Percentiles rank a stretch among this genome's conserved stretches.
Conservation (phyloP, 768 basidiomycete species). For the Glaciozyma antarctica region DNA sequence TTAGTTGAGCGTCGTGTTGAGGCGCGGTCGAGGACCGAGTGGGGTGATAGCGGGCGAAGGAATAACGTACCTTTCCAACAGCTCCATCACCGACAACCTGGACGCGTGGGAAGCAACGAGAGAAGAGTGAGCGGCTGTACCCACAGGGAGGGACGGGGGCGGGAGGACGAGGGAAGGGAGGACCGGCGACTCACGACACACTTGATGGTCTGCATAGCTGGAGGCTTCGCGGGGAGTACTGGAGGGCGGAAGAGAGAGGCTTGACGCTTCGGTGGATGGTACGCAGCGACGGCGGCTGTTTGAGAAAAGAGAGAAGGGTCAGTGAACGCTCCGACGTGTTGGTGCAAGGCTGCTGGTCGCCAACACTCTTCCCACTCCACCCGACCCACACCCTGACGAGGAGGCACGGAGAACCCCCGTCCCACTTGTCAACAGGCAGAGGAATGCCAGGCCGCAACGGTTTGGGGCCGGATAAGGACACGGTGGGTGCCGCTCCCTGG, state of each 20-base stretch:
- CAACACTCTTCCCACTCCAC: not conserved
- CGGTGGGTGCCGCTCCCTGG: too few species aligned
- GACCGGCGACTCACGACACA: constrained; percentile 53
- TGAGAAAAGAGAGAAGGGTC: not conserved
- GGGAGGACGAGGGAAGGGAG: not conserved
- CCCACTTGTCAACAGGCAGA: too few species aligned
- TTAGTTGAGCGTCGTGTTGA: not conserved
- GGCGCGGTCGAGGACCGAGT: not conserved
- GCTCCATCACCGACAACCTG: constrained; percentile 85
- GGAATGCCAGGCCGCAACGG: too few species aligned
- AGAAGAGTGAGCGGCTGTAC: not conserved
- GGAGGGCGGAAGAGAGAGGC: not conserved
- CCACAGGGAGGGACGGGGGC: not conserved
- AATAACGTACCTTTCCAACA: constrained; percentile 72
- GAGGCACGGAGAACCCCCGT: too few species aligned
- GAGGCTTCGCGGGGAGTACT: not conserved
- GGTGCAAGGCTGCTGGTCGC: not conserved
- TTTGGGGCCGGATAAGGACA: too few species aligned
- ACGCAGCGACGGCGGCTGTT: not conserved
- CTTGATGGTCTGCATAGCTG: constrained; percentile 85
- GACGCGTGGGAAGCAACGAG: not conserved
- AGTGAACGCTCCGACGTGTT: not conserved
- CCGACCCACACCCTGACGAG: not conserved
- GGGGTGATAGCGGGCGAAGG: not conserved
- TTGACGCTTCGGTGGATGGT: not conserved